Conservation (phyloP, 1,284 basidiomycete species). For the Trichosporon ovoides region DNA sequence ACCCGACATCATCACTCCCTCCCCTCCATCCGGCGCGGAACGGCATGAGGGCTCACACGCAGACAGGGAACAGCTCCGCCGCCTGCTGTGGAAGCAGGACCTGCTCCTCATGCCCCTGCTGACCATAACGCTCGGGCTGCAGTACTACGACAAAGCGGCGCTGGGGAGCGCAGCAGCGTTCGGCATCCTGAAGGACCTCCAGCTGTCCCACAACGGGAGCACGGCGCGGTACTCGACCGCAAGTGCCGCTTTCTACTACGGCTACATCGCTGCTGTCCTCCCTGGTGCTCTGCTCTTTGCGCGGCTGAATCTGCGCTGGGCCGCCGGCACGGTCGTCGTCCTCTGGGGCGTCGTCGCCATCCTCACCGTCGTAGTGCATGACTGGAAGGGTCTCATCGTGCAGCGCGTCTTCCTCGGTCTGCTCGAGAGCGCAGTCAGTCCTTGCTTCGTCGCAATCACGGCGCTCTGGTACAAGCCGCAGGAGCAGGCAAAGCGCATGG, state of each 20-base stretch:
- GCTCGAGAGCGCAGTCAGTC: conserved; percentile 50
- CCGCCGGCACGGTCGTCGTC: conserved; percentile 38
- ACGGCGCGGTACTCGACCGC: conserved; percentile 47
- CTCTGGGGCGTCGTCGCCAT: conserved; percentile 53
- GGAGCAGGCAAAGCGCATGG: conserved; percentile 44
- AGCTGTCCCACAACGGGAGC: conserved; percentile 40
- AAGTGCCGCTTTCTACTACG: conserved; percentile 52
- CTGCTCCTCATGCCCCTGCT: conserved; percentile 48
- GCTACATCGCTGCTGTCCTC: conserved; percentile 50
- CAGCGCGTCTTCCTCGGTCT: conserved; percentile 52
- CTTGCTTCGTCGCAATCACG: conserved; percentile 53
- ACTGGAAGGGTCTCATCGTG: conserved; percentile 49
- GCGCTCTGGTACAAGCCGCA: conserved; percentile 52
- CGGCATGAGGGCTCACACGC: too few species aligned
- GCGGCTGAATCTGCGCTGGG: conserved; percentile 47
- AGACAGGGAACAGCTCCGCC: too few species aligned
- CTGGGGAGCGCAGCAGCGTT: conserved; percentile 53
- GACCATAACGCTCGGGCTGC: conserved; percentile 51
- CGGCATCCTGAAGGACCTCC: conserved; percentile 51
- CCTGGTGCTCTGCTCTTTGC: conserved; percentile 51
- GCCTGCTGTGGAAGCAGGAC: conserved; percentile 41
- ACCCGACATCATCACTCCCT: too few species aligned
- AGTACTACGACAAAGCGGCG: conserved; percentile 53
- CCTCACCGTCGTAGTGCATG: conserved; percentile 49
- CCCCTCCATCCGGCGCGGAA: too few species aligned